phyloP scores from a whole-genome alignment of 441 rosid species.

The Arabidopsis lyrata region DNA sequence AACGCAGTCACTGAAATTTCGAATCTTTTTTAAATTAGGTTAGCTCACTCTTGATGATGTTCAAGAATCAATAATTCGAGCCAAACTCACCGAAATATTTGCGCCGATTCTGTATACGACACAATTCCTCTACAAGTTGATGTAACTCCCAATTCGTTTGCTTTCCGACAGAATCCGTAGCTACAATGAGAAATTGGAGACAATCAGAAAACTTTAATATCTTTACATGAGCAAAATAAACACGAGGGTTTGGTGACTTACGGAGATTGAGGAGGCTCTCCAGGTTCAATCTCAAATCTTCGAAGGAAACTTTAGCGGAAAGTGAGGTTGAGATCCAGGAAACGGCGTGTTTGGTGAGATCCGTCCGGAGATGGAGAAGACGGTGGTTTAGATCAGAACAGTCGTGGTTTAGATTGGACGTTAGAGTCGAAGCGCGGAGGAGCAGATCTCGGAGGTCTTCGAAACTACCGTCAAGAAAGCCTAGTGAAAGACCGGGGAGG shows the following conservation, averaged over 20 bases:
- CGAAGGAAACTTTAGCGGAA: conserved; percentile 55
- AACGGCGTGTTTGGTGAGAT: conserved; percentile 55
- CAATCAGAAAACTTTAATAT: neutral
- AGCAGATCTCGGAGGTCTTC: conserved; percentile 55
- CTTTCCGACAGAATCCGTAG: conserved; percentile 41
- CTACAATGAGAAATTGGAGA: conserved; percentile 44
- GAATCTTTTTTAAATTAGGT: conserved; percentile 24
- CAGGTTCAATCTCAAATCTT: conserved; percentile 48
- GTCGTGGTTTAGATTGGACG: conserved; percentile 45
- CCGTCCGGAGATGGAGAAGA: conserved; percentile 50
- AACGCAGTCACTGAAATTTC: conserved; percentile 64
- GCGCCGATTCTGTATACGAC: conserved; percentile 51
- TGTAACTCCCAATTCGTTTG: conserved; percentile 54
- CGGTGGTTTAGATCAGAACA: conserved; percentile 48
- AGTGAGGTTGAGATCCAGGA: conserved; percentile 80
- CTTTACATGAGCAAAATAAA: neutral
- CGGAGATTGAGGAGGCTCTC: conserved; percentile 58
- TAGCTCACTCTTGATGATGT: conserved; percentile 10
- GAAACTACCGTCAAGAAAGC: conserved; percentile 56
- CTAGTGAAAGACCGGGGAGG: conserved; percentile 42
- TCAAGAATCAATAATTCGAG: neutral
- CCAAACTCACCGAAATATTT: conserved; percentile 60
- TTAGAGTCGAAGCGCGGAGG: conserved; percentile 47
- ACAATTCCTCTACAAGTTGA: conserved; percentile 57
- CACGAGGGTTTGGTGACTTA: conserved; percentile 30